Conservation (phyloP, 345 rosid genomes). For the Excoecaria cochinchinensis region DNA sequence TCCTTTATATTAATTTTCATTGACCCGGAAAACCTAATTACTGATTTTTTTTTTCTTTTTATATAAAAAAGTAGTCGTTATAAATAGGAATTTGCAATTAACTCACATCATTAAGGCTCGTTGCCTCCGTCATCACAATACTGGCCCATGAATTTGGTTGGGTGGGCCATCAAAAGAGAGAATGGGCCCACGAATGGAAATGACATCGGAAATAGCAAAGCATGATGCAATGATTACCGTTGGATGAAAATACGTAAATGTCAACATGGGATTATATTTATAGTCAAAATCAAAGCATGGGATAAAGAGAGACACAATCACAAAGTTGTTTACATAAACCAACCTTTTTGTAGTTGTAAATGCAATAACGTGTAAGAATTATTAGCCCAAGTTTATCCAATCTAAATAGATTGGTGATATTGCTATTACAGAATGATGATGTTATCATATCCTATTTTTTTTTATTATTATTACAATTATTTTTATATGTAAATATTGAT, state of each 20-base stretch:
- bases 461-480: neutral
- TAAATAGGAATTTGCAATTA: neutral
- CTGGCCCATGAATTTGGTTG: neutral
- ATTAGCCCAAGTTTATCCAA: neutral
- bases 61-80: too few species aligned
- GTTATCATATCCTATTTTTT: neutral
- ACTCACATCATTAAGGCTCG: neutral
- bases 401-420: slow-evolving; percentile 6
- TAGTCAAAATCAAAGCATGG: neutral
- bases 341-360: neutral
- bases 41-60: neutral
- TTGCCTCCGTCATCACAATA: neutral
- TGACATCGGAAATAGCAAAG: slow-evolving; percentile 36
- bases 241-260: neutral
- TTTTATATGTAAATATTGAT: too few species aligned
- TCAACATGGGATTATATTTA: neutral
- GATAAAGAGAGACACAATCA: neutral
- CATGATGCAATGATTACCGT: slow-evolving; percentile 32
- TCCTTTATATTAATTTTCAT: too few species aligned
- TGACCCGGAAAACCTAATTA: neutral
- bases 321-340: neutral
- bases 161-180: neutral
- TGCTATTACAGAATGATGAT: slow-evolving; percentile 31
- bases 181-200: neutral
- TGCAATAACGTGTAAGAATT: slow-evolving; percentile 24